Percentiles rank a stretch among this genome's conserved stretches.
Conservation (phyloP, 495 filamentous ascomycete genomes). For the Neurospora sp. region DNA sequence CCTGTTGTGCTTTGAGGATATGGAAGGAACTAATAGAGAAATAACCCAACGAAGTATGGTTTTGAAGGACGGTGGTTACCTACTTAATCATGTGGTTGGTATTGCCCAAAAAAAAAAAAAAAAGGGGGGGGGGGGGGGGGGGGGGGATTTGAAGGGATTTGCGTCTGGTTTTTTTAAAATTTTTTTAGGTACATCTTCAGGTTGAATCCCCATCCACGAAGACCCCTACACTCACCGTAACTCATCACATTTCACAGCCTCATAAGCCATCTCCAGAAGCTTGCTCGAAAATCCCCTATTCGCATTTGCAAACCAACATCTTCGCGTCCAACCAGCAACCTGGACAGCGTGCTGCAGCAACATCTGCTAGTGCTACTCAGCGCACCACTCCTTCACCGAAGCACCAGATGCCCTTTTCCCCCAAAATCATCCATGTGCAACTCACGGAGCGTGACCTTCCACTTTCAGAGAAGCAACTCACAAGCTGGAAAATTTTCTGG, state of each 20-base stretch:
- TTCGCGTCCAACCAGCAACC: neutral
- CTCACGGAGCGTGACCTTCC: neutral
- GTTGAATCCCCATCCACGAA: neutral
- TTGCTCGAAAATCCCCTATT: neutral
- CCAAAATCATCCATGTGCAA: neutral
- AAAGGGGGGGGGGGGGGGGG: too few relatives aligned
- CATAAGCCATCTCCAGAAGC: neutral
- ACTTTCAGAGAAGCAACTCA: neutral
- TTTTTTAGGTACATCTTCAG: neutral
- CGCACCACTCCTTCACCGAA: neutral
- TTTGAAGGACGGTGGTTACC: neutral
- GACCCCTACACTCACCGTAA: neutral
- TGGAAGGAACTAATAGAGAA: neutral
- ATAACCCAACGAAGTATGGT: neutral
- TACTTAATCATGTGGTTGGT: neutral
- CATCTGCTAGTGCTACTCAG: neutral
- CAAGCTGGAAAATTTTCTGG: neutral
- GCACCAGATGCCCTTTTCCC: neutral
- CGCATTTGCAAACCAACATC: neutral
- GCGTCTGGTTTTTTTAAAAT: neutral
- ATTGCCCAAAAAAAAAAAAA: neutral
- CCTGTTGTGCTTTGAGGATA: neutral
- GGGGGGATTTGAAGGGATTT: neutral
- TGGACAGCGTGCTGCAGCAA: neutral
- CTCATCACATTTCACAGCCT: neutral